Percentiles rank a stretch among this genome's conserved stretches.
These are phyloP conservation scores for Camellia oleifera DNA, from an alignment of 179 eudicot genomes.

Conservation along the genomic window DNA sequence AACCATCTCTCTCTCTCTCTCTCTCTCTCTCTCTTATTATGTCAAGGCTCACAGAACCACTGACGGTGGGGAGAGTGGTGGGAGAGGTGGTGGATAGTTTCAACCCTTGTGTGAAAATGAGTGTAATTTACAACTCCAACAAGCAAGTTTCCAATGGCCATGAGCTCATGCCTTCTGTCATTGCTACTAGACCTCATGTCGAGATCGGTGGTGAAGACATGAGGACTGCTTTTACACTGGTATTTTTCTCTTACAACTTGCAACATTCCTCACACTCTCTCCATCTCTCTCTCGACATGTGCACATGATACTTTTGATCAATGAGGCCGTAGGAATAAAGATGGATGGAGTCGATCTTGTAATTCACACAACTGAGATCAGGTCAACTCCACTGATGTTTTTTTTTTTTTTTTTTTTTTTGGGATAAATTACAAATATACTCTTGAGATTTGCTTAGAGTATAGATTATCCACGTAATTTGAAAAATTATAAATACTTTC, in stretches of 20 bases:
- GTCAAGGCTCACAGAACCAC: constrained; percentile 9
- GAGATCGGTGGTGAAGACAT: constrained; percentile 85
- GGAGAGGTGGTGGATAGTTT: constrained; percentile 85
- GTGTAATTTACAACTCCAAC: constrained; percentile 58
- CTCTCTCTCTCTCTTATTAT: not conserved
- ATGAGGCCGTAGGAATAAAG: no score
- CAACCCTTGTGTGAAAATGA: constrained; percentile 60
- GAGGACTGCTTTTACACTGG: constrained; percentile 78
- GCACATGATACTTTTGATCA: no score
- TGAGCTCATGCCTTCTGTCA: constrained; percentile 71
- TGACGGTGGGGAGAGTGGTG: constrained; percentile 29
- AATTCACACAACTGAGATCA: no score
- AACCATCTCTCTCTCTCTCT: not conserved
- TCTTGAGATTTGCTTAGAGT: no score
- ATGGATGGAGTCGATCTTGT: no score
- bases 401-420: no score
- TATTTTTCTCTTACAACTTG: constrained; percentile 20
- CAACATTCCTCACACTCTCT: not conserved
- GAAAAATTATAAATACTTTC: no score
- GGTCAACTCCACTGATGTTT: no score
- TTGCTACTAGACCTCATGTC: constrained; percentile 63
- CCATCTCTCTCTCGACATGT: not conserved
- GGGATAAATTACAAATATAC: no score
- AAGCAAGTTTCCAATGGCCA: constrained; percentile 76
- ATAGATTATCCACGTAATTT: no score